phyloP scores from a whole-genome alignment of 2,329 filamentous ascomycete species.

The Cladophialophora chaetospira region DNA sequence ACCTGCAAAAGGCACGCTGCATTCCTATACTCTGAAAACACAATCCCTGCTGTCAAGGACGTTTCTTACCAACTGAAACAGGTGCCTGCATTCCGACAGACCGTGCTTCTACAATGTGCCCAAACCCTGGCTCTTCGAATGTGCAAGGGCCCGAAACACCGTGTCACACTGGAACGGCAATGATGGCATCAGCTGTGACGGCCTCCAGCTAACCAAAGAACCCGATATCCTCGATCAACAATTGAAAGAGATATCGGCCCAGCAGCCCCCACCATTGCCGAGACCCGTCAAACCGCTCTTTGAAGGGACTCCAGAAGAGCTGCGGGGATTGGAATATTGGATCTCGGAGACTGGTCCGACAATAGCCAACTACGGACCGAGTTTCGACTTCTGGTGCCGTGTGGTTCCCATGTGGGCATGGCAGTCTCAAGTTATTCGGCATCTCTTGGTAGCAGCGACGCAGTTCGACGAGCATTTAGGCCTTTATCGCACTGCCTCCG shows the following conservation, averaged over 20 bases:
- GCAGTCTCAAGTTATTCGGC: conserved; percentile 6
- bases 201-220: not conserved
- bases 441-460: conserved; percentile 12
- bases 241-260: not conserved
- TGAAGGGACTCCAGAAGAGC: not conserved
- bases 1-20: conserved; percentile 10
- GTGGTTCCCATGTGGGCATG: conserved; percentile 13
- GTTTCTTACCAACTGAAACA: not conserved
- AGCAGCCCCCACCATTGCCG: not conserved
- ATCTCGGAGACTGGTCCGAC: conserved; percentile 12
- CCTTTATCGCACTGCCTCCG: conserved; percentile 9
- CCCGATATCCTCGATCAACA: not conserved
- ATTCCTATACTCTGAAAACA: not conserved
- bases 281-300: conserved; percentile 1
- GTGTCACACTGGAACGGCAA: not conserved
- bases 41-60: not conserved
- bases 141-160: not conserved
- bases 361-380: conserved; percentile 11
- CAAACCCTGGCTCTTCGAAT: conserved; percentile 12
- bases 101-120: conserved; percentile 12
- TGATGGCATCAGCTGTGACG: not conserved
- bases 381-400: conserved; percentile 9
- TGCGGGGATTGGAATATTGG: conserved; percentile 13
- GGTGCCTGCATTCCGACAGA: not conserved
- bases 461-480: conserved; percentile 13